Percentiles rank a stretch among this genome's conserved stretches.
Evolutionary conservation across 129 eudicot species (phyloP).

Genomic region (Lactuca sativa): DNA sequence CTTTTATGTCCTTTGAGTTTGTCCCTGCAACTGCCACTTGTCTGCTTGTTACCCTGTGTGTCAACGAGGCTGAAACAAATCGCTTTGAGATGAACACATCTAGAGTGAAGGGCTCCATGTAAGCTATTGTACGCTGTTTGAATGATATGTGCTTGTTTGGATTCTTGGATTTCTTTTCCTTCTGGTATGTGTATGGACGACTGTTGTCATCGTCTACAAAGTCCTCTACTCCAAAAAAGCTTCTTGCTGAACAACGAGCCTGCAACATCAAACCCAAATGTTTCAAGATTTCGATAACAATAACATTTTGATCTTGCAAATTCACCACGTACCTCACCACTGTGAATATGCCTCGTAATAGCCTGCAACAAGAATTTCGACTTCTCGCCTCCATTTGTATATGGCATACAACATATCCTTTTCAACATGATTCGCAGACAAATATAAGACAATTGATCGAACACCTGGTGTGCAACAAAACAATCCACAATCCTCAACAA

Average conservation of each 20-base stretch:
- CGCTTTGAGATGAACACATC: not conserved
- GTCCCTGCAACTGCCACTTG: not conserved
- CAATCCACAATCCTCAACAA: not conserved
- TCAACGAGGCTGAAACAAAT: not conserved
- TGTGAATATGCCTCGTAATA: not conserved
- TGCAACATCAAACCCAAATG: not conserved
- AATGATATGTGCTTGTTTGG: not conserved
- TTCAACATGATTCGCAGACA: not conserved
- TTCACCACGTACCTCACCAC: not conserved
- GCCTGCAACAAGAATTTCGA: not conserved
- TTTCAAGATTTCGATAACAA: too few species aligned
- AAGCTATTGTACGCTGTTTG: not conserved
- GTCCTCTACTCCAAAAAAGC: not conserved
- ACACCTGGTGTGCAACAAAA: not conserved
- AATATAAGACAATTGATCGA: not conserved
- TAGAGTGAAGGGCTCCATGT: not conserved
- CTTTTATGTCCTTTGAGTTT: not conserved
- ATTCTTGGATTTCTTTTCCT: not conserved
- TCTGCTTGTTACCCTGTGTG: not conserved
- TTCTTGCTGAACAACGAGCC: not conserved
- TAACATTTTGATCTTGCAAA: not conserved
- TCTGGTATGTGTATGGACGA: not conserved
- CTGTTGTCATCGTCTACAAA: not conserved
- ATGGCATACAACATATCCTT: not conserved
- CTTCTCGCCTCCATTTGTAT: not conserved